Percentiles rank a stretch among this genome's conserved stretches.
phyloP scores from a whole-genome alignment of 2,329 filamentous ascomycete species.

The Xylariaceae sp. region DNA sequence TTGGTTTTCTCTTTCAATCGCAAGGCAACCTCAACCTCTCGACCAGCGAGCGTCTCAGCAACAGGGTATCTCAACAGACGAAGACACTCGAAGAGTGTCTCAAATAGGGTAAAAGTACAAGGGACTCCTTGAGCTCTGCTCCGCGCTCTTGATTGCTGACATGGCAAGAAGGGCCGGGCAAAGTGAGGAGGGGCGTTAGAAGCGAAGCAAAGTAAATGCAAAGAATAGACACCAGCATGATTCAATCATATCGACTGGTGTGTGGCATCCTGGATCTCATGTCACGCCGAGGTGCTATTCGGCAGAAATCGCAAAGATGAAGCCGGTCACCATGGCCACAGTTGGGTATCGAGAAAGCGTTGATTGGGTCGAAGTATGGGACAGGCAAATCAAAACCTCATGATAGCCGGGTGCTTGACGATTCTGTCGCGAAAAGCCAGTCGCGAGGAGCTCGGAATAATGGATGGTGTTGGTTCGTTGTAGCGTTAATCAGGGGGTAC shows the following conservation, averaged over 20 bases:
- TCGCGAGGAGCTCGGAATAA: constrained; percentile 8
- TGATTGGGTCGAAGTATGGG: constrained; percentile 4
- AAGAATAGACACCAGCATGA: constrained; percentile 20
- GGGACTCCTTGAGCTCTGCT: constrained; percentile 16
- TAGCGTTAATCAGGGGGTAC: constrained; percentile 30
- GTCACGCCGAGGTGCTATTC: not conserved
- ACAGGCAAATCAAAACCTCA: constrained; percentile 5
- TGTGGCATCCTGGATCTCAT: constrained; percentile 4
- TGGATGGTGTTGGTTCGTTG: constrained; percentile 27
- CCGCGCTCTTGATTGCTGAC: constrained; percentile 9
- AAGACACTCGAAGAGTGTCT: constrained; percentile 17
- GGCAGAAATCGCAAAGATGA: constrained; percentile 6
- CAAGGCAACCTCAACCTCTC: constrained; percentile 19
- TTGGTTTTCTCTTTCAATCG: constrained; percentile 13
- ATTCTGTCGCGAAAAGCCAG: constrained; percentile 1
- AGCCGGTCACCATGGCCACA: constrained; percentile 10
- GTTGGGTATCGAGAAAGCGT: constrained; percentile 12
- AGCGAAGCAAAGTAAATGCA: constrained; percentile 6
- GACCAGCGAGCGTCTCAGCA: constrained; percentile 25
- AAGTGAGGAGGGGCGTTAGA: constrained; percentile 14
- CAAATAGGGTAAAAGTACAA: constrained; percentile 12
- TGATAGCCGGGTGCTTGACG: constrained; percentile 3
- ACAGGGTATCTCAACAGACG: constrained; percentile 26
- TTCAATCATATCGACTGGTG: constrained; percentile 6
- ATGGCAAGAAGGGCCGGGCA: constrained; percentile 7